Evolutionary conservation across 2,329 filamentous ascomycete genomes (phyloP).

Genomic region (Arthrobotrys pseudoclavata): DNA sequence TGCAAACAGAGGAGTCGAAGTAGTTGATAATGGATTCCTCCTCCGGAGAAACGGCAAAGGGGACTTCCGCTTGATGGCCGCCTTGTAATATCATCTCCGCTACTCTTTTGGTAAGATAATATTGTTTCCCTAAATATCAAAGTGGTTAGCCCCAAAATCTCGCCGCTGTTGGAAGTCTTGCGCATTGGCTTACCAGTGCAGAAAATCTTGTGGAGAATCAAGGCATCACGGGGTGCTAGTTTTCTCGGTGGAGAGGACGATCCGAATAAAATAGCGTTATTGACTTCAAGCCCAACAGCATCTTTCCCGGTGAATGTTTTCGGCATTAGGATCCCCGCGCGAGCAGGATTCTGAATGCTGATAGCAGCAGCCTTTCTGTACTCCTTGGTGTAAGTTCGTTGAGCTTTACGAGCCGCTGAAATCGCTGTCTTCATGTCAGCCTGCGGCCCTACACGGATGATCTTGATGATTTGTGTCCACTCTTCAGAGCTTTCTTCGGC

Average conservation of each 20-base stretch:
- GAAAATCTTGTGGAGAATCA: conserved; percentile 25
- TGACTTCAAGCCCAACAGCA: background rate
- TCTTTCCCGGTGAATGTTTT: conserved; percentile 6
- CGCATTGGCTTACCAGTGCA: conserved; percentile 14
- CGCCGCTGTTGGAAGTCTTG: too few relatives aligned
- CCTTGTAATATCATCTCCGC: conserved; percentile 36
- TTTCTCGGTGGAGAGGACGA: background rate
- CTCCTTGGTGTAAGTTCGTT: conserved; percentile 9
- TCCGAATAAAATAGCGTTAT: conserved; percentile 1
- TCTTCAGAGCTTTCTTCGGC: conserved; percentile 11
- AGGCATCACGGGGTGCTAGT: conserved; percentile 7
- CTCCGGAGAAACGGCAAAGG: conserved; percentile 29
- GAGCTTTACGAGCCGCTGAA: conserved; percentile 11
- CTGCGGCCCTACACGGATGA: conserved; percentile 7
- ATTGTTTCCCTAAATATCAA: conserved; percentile 30
- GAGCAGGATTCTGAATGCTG: background rate
- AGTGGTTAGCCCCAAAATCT: too few relatives aligned
- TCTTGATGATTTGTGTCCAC: conserved; percentile 35
- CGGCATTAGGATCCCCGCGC: conserved; percentile 1
- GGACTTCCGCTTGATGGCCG: conserved; percentile 19
- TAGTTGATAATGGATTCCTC: conserved; percentile 36
- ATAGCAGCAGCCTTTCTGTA: conserved; percentile 23
- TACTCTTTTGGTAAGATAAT: conserved; percentile 18
- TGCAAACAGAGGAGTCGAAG: conserved; percentile 34
- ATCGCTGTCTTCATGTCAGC: conserved; percentile 8